A percentile compares a stretch with the other conserved stretches of the same genome.
These are phyloP conservation scores for Eucalyptus sp. DNA, from an alignment of 345 rosid genomes.

Conservation along the genomic window DNA sequence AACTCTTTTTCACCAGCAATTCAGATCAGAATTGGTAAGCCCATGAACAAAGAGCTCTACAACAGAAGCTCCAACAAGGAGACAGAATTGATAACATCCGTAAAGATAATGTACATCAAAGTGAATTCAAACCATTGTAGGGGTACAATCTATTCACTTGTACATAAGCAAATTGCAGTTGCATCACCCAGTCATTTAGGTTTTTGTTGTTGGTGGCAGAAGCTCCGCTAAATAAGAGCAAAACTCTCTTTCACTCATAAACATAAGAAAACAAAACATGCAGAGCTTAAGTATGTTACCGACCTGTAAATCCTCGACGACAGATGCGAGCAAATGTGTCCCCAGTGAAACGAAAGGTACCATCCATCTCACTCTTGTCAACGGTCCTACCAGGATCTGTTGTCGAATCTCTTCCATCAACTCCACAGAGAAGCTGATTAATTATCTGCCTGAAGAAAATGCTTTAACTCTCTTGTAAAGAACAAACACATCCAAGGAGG, in stretches of 20 bases:
- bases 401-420: slow-evolving; percentile 19
- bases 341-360: slow-evolving; percentile 44
- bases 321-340: slow-evolving; percentile 73
- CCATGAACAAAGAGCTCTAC: background rate
- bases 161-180: background rate
- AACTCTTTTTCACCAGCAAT: background rate
- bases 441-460: slow-evolving; percentile 67
- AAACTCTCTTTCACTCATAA: background rate
- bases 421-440: slow-evolving; percentile 47
- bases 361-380: slow-evolving; percentile 11
- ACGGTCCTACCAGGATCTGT: background rate
- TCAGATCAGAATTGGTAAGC: background rate
- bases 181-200: background rate
- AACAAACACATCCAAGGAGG: slow-evolving; percentile 4
- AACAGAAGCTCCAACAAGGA: background rate
- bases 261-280: background rate
- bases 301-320: slow-evolving; percentile 95
- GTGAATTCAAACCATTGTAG: background rate
- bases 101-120: background rate
- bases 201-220: background rate
- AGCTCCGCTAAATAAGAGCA: background rate
- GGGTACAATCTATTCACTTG: background rate
- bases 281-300: background rate
- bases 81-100: background rate
- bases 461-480: slow-evolving; percentile 43